Evolutionary conservation across 371 early-diverging fungal species (phyloP).

Genomic region (Mortierella sp.): DNA sequence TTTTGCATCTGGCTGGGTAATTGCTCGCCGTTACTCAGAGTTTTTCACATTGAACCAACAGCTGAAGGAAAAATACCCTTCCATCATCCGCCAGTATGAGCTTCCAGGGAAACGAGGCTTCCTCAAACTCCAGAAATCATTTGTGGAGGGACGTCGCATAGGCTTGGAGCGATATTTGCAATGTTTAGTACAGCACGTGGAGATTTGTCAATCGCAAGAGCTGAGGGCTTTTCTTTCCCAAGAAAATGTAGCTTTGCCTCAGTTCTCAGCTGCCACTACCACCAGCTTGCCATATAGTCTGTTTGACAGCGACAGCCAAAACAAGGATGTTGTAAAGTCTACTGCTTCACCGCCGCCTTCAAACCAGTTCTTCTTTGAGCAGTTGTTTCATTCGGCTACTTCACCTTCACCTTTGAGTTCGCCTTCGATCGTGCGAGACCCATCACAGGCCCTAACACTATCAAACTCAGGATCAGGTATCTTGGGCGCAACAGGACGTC

Average conservation of each 20-base stretch:
- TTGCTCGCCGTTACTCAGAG: conserved; percentile 84
- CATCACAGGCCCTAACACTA: neutral
- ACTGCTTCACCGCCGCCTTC: conserved; percentile 4
- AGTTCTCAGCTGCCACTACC: conserved; percentile 38
- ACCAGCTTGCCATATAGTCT: conserved; percentile 12
- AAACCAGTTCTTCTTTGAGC: conserved; percentile 37
- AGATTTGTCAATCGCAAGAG: conserved; percentile 68
- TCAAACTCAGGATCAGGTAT: conserved; percentile 17
- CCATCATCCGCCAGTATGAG: conserved; percentile 71
- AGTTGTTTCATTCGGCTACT: conserved; percentile 42
- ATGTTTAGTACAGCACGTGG: conserved; percentile 64
- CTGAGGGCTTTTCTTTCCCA: conserved; percentile 76
- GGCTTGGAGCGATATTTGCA: conserved; percentile 81
- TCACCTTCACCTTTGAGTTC: conserved; percentile 23
- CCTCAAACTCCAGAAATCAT: conserved; percentile 68
- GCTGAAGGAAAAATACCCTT: conserved; percentile 67
- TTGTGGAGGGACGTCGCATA: conserved; percentile 77
- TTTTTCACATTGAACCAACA: conserved; percentile 83
- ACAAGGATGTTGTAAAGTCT: neutral
- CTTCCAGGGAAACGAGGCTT: conserved; percentile 82
- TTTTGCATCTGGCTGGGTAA: conserved; percentile 82
- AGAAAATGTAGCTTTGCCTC: conserved; percentile 67
- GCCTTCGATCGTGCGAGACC: conserved; percentile 21
- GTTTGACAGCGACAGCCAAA: conserved; percentile 23
- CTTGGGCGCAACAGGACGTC: conserved; percentile 5